These are phyloP conservation scores for Quercus phellos DNA, from an alignment of 331 rosid genomes.

Conservation along the genomic window DNA sequence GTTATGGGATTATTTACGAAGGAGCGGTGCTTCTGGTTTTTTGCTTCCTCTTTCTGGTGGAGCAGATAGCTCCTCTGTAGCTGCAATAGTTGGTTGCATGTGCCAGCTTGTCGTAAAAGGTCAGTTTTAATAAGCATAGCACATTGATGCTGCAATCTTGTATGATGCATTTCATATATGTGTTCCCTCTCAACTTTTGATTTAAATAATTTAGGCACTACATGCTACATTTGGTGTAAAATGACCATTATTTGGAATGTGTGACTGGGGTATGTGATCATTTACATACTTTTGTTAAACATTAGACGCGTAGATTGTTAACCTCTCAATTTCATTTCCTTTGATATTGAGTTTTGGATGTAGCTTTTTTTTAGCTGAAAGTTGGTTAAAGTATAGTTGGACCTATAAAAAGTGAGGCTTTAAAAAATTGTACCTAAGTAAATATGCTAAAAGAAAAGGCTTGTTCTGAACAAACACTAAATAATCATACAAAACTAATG, in stretches of 20 bases:
- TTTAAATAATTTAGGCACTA: neutral
- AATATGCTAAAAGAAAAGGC: too few relatives aligned
- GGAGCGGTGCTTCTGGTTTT: slow-evolving; percentile 99
- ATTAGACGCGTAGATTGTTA: neutral
- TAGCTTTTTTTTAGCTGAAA: neutral
- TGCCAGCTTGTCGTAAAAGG: slow-evolving; percentile 96
- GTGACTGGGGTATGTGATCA: neutral
- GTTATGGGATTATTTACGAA: slow-evolving; percentile 97
- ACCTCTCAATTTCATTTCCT: neutral
- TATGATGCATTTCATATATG: slow-evolving; percentile 14
- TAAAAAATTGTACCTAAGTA: too few relatives aligned
- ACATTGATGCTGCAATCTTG: slow-evolving; percentile 3
- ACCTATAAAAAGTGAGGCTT: too few relatives aligned
- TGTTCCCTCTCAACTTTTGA: slow-evolving; percentile 12
- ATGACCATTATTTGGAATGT: slow-evolving; percentile 13
- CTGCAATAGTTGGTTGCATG: slow-evolving; percentile 97
- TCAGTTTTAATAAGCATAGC: slow-evolving; percentile 15
- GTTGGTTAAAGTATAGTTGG: too few relatives aligned
- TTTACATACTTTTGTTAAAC: slow-evolving; percentile 3
- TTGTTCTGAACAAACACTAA: neutral
- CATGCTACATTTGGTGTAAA: neutral
- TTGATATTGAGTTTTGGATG: neutral
- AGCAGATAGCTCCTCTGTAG: slow-evolving; percentile 96
- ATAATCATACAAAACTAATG: neutral
- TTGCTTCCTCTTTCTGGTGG: slow-evolving; percentile 99